Conservation (phyloP, 2,329 filamentous ascomycete genomes). For the Tolypocladium endophyticum region DNA sequence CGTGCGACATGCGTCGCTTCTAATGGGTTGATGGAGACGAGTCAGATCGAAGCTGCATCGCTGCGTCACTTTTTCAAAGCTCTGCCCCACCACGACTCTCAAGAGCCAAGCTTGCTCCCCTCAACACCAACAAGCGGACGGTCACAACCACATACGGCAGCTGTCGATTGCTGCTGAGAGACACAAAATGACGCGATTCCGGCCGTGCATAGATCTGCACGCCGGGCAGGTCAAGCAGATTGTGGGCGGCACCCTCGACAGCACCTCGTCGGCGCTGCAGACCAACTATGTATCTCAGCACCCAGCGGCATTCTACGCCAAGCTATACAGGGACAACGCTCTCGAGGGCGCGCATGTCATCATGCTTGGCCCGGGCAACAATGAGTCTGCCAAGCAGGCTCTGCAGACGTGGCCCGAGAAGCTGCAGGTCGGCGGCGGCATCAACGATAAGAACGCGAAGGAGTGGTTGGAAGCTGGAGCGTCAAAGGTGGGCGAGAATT, state of each 20-base stretch:
- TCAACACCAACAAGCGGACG: background rate
- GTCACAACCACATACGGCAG: background rate
- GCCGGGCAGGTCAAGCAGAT: conserved; percentile 98
- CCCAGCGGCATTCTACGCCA: conserved; percentile 70
- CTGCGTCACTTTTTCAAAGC: background rate
- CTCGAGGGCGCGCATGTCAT: conserved; percentile 85
- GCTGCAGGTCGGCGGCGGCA: conserved; percentile 89
- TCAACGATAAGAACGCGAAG: conserved; percentile 72
- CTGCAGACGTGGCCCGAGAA: conserved; percentile 67
- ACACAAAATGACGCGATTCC: conserved; percentile 72
- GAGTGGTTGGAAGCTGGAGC: conserved; percentile 84
- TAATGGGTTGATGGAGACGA: background rate
- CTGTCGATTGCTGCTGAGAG: background rate
- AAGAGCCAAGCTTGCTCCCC: background rate
- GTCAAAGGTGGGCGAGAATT: conserved; percentile 57
- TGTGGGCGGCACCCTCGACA: conserved; percentile 83
- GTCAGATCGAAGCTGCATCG: background rate
- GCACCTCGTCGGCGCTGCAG: conserved; percentile 54
- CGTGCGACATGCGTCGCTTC: background rate
- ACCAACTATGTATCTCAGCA: conserved; percentile 89
- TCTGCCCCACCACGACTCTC: background rate
- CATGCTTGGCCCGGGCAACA: conserved; percentile 86
- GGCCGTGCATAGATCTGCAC: conserved; percentile 95
- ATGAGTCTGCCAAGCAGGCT: conserved; percentile 67
- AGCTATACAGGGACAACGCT: conserved; percentile 65